Base-by-base conservation (phyloP, 1,139 yeast species). In the Debaryomyces sp. region DNA sequence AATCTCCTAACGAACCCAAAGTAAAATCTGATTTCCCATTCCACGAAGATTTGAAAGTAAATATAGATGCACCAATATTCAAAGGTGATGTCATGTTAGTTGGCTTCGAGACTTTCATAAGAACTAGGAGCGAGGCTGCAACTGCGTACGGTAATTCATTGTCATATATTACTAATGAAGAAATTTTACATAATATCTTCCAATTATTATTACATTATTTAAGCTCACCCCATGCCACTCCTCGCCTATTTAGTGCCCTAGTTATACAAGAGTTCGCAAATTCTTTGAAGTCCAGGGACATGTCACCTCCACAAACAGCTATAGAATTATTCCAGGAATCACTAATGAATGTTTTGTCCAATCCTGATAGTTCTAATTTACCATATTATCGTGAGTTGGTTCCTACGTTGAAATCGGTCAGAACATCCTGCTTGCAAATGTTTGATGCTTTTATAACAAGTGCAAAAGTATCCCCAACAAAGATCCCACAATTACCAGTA, bases 31-130 rank as follows among this genome's bases (percentile, higher is more conserved):
- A 84, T 29, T 70, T 76, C n/a, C 83, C 88, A 1, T 43, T 56
- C 6, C 78, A 75, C 43, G 81, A 75, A 45, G 89, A 85, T 49
- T 73, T 82, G 51, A 76, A 75, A 53, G 82, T 92, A 40, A 91
- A 94, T 62, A 92, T 95, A 50, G 99, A 95, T 67, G 87, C 96
- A 2, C 97, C 99, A 4, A 87, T 95, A 67, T 82, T 88, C 51
- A 81, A 84, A 46, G 99, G 99, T 57, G 99, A 95, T 69, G 88
- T 94, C 17, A 85, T 92, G 54, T 73, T 95, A 36, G 82, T 95
- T 23, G 97, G 96, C 0, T 71, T 79, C 47, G 92, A 89, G 37
- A 82, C 82, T 0, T 82, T 95, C 50, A 73, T 90, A 41, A 80
- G 86, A 44, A 88, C 96, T 4, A 85, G 95, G 67, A 75, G 89